phyloP scores from a whole-genome alignment of 768 basidiomycete genomes.

The Phylloporus scabripes region DNA sequence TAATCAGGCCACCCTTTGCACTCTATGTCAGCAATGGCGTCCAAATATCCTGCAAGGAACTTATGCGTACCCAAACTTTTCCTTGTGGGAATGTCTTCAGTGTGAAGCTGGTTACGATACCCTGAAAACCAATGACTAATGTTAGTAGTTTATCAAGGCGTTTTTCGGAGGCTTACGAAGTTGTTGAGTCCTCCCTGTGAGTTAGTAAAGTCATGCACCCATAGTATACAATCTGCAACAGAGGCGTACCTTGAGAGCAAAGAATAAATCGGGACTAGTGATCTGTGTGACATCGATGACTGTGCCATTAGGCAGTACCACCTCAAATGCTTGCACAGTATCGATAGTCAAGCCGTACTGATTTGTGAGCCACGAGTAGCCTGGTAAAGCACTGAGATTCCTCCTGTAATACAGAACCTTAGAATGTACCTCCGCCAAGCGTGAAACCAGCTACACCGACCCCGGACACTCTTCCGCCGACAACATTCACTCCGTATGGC shows the following conservation, averaged over 20 bases:
- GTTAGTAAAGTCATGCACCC: neutral
- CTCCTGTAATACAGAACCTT: neutral
- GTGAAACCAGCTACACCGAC: conserved; percentile 55
- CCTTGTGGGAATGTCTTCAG: conserved; percentile 50
- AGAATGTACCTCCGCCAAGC: conserved; percentile 46
- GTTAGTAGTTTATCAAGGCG: neutral
- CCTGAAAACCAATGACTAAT: conserved; percentile 25
- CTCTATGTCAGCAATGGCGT: neutral
- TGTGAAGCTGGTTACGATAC: conserved; percentile 56
- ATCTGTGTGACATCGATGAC: conserved; percentile 31
- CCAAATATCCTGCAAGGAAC: neutral
- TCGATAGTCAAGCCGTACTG: conserved; percentile 56
- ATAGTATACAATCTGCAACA: neutral
- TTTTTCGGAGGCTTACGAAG: conserved; percentile 32
- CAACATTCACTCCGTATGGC: conserved; percentile 46
- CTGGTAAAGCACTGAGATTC: neutral
- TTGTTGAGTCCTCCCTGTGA: conserved; percentile 58
- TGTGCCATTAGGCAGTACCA: conserved; percentile 45
- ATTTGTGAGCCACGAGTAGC: conserved; percentile 46
- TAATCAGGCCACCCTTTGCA: conserved; percentile 46
- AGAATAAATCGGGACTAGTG: conserved; percentile 38
- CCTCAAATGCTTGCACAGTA: conserved; percentile 48
- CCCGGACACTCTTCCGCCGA: conserved; percentile 50
- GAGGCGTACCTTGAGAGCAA: conserved; percentile 35
- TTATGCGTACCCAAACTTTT: conserved; percentile 51